phyloP scores from a whole-genome alignment of 306 rosid species.

The Neltuma alba region DNA sequence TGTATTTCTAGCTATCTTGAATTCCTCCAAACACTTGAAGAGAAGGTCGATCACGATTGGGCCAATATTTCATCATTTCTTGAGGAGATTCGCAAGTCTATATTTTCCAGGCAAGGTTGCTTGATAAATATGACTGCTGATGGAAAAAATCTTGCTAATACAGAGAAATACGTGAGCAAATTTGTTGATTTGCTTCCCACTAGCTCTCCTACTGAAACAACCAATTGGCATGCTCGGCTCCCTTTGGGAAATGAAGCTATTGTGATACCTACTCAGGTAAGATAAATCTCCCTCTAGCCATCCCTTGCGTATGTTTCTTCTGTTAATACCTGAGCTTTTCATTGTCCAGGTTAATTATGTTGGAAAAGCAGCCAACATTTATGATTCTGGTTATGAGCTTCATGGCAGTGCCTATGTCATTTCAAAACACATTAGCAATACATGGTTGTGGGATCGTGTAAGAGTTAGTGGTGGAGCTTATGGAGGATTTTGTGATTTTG shows the following conservation, averaged over 20 bases:
- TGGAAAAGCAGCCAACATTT: constrained; percentile 90
- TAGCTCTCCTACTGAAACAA: constrained; percentile 52
- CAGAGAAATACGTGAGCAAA: constrained; percentile 63
- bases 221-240: constrained; percentile 65
- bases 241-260: constrained; percentile 82
- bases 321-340: constrained; percentile 37
- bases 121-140: constrained; percentile 83
- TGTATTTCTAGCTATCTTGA: constrained; percentile 79
- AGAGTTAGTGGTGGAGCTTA: constrained; percentile 99
- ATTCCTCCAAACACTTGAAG: constrained; percentile 79
- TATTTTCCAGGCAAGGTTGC: constrained; percentile 79
- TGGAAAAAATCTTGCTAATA: constrained; percentile 58
- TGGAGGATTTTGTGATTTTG: constrained; percentile 97
- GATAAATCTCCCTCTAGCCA: constrained; percentile 28
- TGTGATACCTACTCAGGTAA: constrained; percentile 91
- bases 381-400: constrained; percentile 80
- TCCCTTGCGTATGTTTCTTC: constrained; percentile 8
- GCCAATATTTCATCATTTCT: constrained; percentile 78
- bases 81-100: constrained; percentile 84
- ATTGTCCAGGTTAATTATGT: constrained; percentile 87
- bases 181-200: constrained; percentile 81
- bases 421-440: constrained; percentile 82
- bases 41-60: constrained; percentile 91
- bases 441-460: constrained; percentile 99
- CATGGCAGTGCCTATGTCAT: constrained; percentile 93